A percentile compares a stretch with the other conserved stretches of the same genome.
These are phyloP conservation scores for Gracilaria vermiculophylla DNA, from an alignment of 23 red algal genomes.

Conservation along the genomic window DNA sequence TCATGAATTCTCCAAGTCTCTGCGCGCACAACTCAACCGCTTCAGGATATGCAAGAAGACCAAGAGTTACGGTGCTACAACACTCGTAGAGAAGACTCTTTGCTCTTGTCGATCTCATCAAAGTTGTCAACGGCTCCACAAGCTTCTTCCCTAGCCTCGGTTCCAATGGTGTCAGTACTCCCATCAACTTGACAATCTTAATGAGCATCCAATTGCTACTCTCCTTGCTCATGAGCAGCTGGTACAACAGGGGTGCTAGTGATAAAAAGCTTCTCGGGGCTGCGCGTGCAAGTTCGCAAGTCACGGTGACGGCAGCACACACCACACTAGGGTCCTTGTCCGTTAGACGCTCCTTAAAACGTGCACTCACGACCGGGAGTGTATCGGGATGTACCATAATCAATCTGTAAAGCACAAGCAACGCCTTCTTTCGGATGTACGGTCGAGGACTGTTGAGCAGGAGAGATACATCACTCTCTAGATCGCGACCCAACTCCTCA, in stretches of 20 bases:
- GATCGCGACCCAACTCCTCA: slow-evolving; percentile 79
- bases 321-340: slow-evolving; percentile 88
- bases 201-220: slow-evolving; percentile 99
- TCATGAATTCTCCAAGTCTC: slow-evolving; percentile 75
- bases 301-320: slow-evolving; percentile 85
- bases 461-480: slow-evolving; percentile 74
- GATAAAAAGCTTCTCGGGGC: slow-evolving; percentile 74
- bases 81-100: slow-evolving; percentile 96
- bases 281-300: slow-evolving; percentile 74
- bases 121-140: slow-evolving; percentile 60
- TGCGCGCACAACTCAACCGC: slow-evolving; percentile 69
- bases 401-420: slow-evolving; percentile 74
- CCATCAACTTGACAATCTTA: slow-evolving; percentile 97
- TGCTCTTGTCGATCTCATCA: slow-evolving; percentile 85
- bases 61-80: slow-evolving; percentile 74
- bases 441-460: slow-evolving; percentile 82
- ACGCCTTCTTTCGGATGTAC: slow-evolving; percentile 95
- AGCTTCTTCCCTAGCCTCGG: slow-evolving; percentile 89
- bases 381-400: slow-evolving; percentile 78
- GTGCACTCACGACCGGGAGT: slow-evolving; percentile 50
- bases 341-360: slow-evolving; percentile 68
- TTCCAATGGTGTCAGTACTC: slow-evolving; percentile 73
- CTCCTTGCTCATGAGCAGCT: slow-evolving; percentile 59
- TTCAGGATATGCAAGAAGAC: slow-evolving; percentile 50
- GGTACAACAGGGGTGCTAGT: slow-evolving; percentile 71